Conservation (phyloP, 208 protist species). For the Spongospora subterranea region DNA sequence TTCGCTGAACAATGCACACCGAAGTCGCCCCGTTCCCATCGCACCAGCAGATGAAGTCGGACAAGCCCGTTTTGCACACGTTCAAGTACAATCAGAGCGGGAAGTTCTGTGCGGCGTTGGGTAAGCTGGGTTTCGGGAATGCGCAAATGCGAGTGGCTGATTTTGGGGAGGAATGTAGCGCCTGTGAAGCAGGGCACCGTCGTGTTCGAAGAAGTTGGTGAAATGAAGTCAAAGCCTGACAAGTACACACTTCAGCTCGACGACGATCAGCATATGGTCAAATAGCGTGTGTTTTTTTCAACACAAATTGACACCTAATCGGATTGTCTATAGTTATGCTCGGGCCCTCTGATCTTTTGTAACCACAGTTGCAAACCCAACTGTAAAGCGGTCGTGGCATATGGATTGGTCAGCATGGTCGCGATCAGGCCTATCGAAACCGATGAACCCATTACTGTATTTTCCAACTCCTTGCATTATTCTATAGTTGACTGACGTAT, state of each 20-base stretch:
- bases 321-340: no score
- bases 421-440: background rate
- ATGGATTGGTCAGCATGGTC: background rate
- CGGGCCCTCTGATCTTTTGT: constrained; percentile 36
- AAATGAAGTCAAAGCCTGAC: background rate
- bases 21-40: no score
- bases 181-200: constrained; percentile 17
- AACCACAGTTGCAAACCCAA: constrained; percentile 41
- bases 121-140: background rate
- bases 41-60: no score
- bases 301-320: no score
- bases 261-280: constrained; percentile 4
- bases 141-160: background rate
- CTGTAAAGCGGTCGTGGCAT: background rate
- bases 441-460: constrained; percentile 50
- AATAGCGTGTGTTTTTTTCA: no score
- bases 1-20: no score
- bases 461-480: no score
- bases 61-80: background rate
- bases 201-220: constrained; percentile 45
- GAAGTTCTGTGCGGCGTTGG: background rate
- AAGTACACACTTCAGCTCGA: constrained; percentile 51
- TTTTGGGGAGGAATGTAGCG: background rate
- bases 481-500: no score
- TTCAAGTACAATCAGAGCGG: background rate